Evolutionary conservation across 345 rosid species (phyloP), one percentile per base, ranked within the genome.

Genomic region (Gossypium sturtianum): DNA sequence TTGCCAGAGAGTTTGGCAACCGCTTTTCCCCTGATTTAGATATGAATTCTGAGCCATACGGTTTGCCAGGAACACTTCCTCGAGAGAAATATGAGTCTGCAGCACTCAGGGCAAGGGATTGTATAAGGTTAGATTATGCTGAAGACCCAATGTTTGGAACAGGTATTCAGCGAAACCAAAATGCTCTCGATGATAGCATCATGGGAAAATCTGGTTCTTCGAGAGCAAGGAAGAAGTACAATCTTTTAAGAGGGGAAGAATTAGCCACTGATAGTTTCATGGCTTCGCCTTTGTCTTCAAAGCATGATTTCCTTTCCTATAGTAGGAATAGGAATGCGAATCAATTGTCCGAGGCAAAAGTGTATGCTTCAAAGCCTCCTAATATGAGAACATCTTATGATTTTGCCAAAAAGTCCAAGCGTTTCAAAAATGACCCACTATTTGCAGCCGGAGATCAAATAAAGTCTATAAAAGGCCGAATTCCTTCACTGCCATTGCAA

Each of bases 81-180:
- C 82, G 83, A 45, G 84, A 77, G 77, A 86, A 72, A 48, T 85
- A 80, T 76, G 89, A 84, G 66, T 67, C 90, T 73, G 71, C 78
- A 53, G 77, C 73, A 41, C 83, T 62, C 52, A 81, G 88, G 80
- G 82, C 75, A 74, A 90, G 85, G 76, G 89, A 89, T 79, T 85
- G 65, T 69, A 79, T 84, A 74, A 79, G 77, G 79, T 78, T 76
- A 47, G 87, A 86, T 70, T 82, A 89, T 70, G 77, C 59, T 78
- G 89, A 89, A 62, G 90, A 88, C 63, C 87, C 91, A 68, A 78
- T 89, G 60, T 90, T 86, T 85, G 91, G 89, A 75, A 82, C 75
- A 75, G 90, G 90, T 78, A 60, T 82, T 56, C 86, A 82, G 29
- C 88, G 79, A 79, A 84, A 84, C 62, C 83, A 71, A 66, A 87